Evolutionary conservation across 2,329 filamentous ascomycete genomes (phyloP).

Genomic region (Colletotrichum aenigma): DNA sequence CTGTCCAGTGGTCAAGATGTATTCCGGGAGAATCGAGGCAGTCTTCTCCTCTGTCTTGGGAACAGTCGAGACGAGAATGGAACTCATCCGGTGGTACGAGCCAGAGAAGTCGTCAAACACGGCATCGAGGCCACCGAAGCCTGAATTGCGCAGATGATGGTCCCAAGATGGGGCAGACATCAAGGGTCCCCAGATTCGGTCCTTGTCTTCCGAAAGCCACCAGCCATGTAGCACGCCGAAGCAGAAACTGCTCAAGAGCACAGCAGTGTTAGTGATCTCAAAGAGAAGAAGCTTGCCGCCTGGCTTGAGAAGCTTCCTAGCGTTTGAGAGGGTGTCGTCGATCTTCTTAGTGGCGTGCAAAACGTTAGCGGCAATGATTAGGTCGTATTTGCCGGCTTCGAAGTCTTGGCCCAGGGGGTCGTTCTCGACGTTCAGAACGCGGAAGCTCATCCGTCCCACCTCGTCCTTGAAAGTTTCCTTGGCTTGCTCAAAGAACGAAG

Average conservation of each 20-base stretch:
- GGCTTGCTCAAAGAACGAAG: constrained; percentile 39
- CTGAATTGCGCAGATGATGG: constrained; percentile 16
- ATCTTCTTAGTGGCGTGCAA: constrained; percentile 33
- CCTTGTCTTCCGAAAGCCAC: constrained; percentile 34
- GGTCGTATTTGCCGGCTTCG: constrained; percentile 26
- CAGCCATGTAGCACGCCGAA: constrained; percentile 34
- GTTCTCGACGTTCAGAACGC: constrained; percentile 37
- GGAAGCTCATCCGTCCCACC: constrained; percentile 31
- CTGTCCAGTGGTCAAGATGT: neutral
- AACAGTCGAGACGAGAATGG: constrained; percentile 26
- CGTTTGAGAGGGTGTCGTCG: constrained; percentile 27
- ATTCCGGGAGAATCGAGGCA: neutral
- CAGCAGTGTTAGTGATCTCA: constrained; percentile 26
- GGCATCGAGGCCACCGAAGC: constrained; percentile 25
- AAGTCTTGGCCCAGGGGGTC: constrained; percentile 31
- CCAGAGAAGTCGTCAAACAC: constrained; percentile 26
- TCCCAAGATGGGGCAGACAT: constrained; percentile 27
- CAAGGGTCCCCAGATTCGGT: constrained; percentile 26
- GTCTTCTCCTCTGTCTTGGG: neutral
- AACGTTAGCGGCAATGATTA: constrained; percentile 34
- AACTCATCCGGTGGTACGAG: constrained; percentile 16
- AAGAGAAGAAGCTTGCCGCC: constrained; percentile 34
- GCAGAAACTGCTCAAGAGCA: constrained; percentile 22
- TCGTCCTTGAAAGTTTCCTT: constrained; percentile 26
- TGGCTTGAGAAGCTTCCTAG: constrained; percentile 29